phyloP scores from a whole-genome alignment of 345 rosid species.

The Syzygium aqueum region DNA sequence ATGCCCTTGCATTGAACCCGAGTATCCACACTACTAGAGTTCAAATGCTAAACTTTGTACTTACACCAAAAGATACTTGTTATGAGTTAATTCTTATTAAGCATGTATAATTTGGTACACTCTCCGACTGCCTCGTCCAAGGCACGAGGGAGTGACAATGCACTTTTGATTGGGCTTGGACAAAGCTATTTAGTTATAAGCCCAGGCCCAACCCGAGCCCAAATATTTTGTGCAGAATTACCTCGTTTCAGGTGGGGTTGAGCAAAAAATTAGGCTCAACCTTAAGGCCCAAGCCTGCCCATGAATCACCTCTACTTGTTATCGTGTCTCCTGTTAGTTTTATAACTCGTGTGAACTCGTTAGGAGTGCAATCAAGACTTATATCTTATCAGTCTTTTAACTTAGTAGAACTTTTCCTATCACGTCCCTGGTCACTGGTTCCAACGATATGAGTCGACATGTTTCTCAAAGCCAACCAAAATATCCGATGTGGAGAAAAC shows the following conservation, averaged over 20 bases:
- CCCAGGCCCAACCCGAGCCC: background rate
- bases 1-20: background rate
- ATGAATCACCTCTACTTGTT: too few species aligned
- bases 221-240: background rate
- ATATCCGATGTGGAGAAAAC: background rate
- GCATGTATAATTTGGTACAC: background rate
- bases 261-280: background rate
- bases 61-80: background rate
- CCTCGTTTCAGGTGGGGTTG: background rate
- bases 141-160: background rate
- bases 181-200: background rate
- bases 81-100: background rate
- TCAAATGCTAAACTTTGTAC: background rate
- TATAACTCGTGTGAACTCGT: background rate
- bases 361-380: background rate
- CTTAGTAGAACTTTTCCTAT: background rate
- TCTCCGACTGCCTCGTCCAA: background rate
- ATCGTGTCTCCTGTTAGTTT: background rate
- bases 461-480: background rate
- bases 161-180: background rate
- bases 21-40: background rate
- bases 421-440: background rate
- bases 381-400: background rate
- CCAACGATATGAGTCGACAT: rapidly evolving
- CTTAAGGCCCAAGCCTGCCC: background rate